Percentiles rank a stretch among this genome's conserved stretches.
Conservation (phyloP, 1,139 yeast species). For the Saccharomyces pastorianus region DNA sequence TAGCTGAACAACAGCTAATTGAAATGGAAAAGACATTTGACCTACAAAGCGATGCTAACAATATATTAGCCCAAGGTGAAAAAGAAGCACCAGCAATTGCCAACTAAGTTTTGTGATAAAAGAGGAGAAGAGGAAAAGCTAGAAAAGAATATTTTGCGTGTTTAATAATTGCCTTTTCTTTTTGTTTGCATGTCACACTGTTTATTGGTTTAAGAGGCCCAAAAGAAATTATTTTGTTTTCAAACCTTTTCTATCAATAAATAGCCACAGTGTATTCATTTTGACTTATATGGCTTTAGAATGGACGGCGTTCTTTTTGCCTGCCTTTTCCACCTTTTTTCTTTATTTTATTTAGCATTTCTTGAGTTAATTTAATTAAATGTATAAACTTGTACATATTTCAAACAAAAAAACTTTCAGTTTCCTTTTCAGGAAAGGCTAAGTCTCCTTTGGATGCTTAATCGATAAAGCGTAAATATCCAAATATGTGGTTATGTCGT, state of each 20-base stretch:
- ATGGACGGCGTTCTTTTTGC: not conserved
- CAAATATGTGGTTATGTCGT: slow-evolving; percentile 71
- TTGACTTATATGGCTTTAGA: not conserved
- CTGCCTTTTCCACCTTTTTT: slow-evolving; percentile 1
- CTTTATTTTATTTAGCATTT: slow-evolving; percentile 3
- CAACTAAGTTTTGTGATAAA: not conserved
- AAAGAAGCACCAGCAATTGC: slow-evolving; percentile 19
- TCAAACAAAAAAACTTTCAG: slow-evolving; percentile 7
- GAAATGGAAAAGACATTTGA: slow-evolving; percentile 92
- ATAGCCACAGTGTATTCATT: not conserved
- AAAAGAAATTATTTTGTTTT: not conserved
- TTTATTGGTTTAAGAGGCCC: not conserved
- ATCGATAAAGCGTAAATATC: slow-evolving; percentile 82
- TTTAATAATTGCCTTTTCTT: not conserved
- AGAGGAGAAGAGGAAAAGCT: not conserved
- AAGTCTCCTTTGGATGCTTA: slow-evolving; percentile 60
- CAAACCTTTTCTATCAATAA: not conserved
- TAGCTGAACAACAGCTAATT: slow-evolving; percentile 85
- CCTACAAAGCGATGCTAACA: slow-evolving; percentile 77
- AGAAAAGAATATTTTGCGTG: not conserved
- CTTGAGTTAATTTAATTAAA: slow-evolving; percentile 1
- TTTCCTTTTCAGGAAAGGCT: slow-evolving; percentile 1
- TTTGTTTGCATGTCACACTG: not conserved
- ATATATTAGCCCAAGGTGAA: slow-evolving; percentile 71
- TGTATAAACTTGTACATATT: slow-evolving; percentile 15